Evolutionary conservation across 2,329 filamentous ascomycete genomes (phyloP).

Genomic region (Ophiostoma ulmi): DNA sequence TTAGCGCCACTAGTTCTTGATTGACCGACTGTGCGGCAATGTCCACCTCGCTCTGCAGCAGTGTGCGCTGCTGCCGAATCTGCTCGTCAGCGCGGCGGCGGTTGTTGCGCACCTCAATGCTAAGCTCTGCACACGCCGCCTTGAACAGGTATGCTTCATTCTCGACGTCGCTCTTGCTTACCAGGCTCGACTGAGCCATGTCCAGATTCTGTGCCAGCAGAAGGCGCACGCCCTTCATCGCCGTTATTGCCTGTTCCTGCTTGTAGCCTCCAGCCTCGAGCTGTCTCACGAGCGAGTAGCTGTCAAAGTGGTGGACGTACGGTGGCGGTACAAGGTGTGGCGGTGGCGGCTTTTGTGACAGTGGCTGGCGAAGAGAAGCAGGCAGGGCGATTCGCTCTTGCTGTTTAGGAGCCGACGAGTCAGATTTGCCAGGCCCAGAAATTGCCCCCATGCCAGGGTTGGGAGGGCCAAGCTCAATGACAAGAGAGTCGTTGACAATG

Average conservation of each 20-base stretch:
- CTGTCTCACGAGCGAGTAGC: constrained; percentile 78
- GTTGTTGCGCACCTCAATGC: constrained; percentile 77
- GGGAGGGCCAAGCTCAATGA: constrained; percentile 29
- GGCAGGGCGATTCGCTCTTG: constrained; percentile 12
- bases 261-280: constrained; percentile 68
- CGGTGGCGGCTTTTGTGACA: constrained; percentile 39
- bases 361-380: constrained; percentile 27
- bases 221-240: constrained; percentile 87
- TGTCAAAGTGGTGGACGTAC: constrained; percentile 96
- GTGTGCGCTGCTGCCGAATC: constrained; percentile 74
- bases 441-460: constrained; percentile 20
- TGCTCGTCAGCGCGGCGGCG: constrained; percentile 72
- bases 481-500: constrained; percentile 11
- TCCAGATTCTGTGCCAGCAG: constrained; percentile 75
- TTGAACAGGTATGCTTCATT: constrained; percentile 93
- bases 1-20: constrained; percentile 75
- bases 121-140: constrained; percentile 86
- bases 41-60: constrained; percentile 92
- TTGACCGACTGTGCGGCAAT: constrained; percentile 78
- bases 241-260: constrained; percentile 67
- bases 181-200: constrained; percentile 70
- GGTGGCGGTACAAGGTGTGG: constrained; percentile 68
- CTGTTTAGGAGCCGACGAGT: not conserved
- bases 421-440: not conserved
- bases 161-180: constrained; percentile 88